These are phyloP conservation scores for Thelonectria blattea DNA, from an alignment of 2,329 filamentous ascomycete species.

Conservation along the genomic window DNA sequence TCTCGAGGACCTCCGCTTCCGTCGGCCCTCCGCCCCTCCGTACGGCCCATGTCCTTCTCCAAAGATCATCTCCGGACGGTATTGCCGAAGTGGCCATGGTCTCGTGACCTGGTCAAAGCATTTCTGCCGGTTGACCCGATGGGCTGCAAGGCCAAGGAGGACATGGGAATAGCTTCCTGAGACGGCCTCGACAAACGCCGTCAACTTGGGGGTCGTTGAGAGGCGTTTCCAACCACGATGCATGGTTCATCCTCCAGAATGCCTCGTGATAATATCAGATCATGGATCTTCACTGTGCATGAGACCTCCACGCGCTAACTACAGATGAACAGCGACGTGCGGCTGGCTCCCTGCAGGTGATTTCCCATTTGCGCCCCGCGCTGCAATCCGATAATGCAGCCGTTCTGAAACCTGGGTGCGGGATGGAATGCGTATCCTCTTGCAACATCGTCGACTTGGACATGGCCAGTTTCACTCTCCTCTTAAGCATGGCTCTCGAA, in stretches of 20 bases:
- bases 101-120: constrained; percentile 15
- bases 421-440: not conserved
- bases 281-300: constrained; percentile 2
- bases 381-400: constrained; percentile 15
- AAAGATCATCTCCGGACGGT: constrained; percentile 10
- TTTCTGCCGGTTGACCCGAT: not conserved
- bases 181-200: not conserved
- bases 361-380: constrained; percentile 10
- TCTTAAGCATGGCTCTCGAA: not conserved
- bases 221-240: not conserved
- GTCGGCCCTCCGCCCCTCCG: not conserved
- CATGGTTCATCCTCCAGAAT: not conserved
- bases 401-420: not conserved
- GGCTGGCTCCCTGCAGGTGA: constrained; percentile 1
- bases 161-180: not conserved
- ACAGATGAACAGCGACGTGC: not conserved
- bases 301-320: not conserved
- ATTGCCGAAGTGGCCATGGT: constrained; percentile 12
- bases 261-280: constrained; percentile 1
- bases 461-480: not conserved
- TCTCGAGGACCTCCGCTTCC: not conserved
- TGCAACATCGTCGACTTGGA: no score
- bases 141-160: not conserved
- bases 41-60: not conserved
- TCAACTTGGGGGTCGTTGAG: not conserved